Conservation (phyloP, 2,329 filamentous ascomycete species). For the Fusarium hainanense region DNA sequence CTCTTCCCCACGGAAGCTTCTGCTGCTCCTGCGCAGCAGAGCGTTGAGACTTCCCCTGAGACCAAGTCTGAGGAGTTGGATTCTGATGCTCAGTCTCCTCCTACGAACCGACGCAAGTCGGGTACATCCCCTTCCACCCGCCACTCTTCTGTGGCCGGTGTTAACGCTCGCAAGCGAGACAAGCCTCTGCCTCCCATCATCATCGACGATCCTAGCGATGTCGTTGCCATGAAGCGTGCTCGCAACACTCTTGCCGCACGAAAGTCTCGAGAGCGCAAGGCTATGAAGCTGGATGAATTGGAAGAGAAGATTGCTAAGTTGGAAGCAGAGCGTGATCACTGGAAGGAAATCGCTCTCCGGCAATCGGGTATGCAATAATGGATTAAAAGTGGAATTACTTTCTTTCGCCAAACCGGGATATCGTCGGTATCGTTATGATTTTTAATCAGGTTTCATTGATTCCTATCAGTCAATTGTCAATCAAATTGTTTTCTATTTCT, state of each 20-base stretch:
- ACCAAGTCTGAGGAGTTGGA: constrained; percentile 62
- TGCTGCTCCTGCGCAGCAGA: constrained; percentile 42
- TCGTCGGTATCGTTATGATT: constrained; percentile 33
- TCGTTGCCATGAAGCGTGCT: constrained; percentile 88
- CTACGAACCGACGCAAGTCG: constrained; percentile 59
- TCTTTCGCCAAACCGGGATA: constrained; percentile 42
- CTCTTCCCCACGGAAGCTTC: constrained; percentile 71
- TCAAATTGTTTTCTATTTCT: constrained; percentile 10
- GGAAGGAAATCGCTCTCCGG: constrained; percentile 67
- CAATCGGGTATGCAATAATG: constrained; percentile 51
- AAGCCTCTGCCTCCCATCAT: constrained; percentile 84
- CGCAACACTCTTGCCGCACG: constrained; percentile 93
- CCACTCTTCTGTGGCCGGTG: constrained; percentile 76
- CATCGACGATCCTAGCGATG: constrained; percentile 78
- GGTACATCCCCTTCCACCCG: constrained; percentile 61
- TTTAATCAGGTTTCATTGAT: constrained; percentile 33
- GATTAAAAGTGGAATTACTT: constrained; percentile 48
- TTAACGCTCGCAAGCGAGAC: constrained; percentile 78
- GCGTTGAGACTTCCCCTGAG: constrained; percentile 56
- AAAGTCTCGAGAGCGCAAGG: constrained; percentile 90
- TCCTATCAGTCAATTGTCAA: constrained; percentile 9
- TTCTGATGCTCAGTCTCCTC: constrained; percentile 53
- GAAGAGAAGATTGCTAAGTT: constrained; percentile 79
- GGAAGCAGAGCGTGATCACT: constrained; percentile 72
- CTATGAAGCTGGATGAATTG: constrained; percentile 77